These are phyloP conservation scores for Penicillium arizonense DNA, from an alignment of 495 filamentous ascomycete species.

Conservation along the genomic window DNA sequence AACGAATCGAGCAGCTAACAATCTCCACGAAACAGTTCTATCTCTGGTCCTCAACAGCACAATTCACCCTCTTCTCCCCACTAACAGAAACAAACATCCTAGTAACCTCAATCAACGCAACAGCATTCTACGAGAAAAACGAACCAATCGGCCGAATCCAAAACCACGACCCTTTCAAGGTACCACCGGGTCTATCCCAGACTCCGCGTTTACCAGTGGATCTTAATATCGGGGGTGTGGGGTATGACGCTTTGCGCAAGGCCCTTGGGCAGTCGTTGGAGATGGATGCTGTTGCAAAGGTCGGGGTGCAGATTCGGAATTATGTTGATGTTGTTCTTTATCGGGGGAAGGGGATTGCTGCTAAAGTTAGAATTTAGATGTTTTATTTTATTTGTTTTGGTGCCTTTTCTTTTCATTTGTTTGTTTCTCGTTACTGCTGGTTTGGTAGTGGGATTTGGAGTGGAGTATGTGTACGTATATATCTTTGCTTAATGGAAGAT, in stretches of 20 bases:
- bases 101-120: constrained; percentile 77
- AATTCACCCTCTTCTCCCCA: constrained; percentile 81
- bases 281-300: constrained; percentile 73
- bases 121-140: constrained; percentile 77
- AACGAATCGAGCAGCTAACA: not conserved
- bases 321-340: constrained; percentile 72
- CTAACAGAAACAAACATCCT: constrained; percentile 66
- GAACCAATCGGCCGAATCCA: constrained; percentile 73
- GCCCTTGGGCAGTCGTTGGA: constrained; percentile 82
- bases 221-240: constrained; percentile 72
- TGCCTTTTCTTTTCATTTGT: not conserved
- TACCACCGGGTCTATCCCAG: constrained; percentile 67
- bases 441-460: not conserved
- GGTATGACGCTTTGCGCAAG: constrained; percentile 74
- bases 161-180: constrained; percentile 70
- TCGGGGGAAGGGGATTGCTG: constrained; percentile 70
- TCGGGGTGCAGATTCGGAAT: constrained; percentile 66
- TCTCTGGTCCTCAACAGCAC: constrained; percentile 79
- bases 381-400: not conserved
- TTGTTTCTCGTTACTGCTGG: not conserved
- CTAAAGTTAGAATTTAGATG: constrained; percentile 61
- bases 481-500: not conserved
- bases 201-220: constrained; percentile 79
- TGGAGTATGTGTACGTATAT: not conserved
- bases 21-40: constrained; percentile 53